Percentiles rank a stretch among this genome's conserved stretches.
Evolutionary conservation across 192 early-diverging fungal species (phyloP).

Genomic region (Radiomyces spectabilis): DNA sequence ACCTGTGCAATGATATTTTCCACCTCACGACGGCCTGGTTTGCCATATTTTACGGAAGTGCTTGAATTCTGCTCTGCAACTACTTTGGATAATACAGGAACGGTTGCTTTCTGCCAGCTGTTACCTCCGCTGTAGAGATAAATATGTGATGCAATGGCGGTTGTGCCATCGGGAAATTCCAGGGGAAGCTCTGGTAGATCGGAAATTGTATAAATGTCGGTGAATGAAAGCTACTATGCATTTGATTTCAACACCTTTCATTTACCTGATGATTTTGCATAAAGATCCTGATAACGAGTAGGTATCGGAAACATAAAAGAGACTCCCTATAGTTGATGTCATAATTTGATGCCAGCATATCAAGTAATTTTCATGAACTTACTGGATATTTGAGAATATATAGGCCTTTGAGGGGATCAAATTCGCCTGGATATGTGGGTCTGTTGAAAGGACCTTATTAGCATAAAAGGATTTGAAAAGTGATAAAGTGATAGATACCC

Average conservation of each 20-base stretch:
- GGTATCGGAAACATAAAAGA: conserved; percentile 70
- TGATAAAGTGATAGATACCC: conserved; percentile 33
- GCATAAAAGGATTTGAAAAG: not conserved
- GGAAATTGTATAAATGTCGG: no score
- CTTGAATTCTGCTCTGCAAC: conserved; percentile 22
- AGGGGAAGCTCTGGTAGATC: conserved; percentile 49
- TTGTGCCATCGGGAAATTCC: conserved; percentile 67
- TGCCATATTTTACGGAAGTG: conserved; percentile 25
- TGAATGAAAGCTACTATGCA: not conserved
- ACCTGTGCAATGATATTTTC: conserved; percentile 46
- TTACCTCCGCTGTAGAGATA: conserved; percentile 49
- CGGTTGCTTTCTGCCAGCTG: conserved; percentile 38
- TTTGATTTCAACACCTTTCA: no score
- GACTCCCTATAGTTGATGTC: conserved; percentile 38
- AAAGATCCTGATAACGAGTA: conserved; percentile 39
- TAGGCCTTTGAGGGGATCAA: conserved; percentile 35
- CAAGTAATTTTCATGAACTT: conserved; percentile 14
- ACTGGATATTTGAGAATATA: conserved; percentile 69
- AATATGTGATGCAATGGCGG: conserved; percentile 55
- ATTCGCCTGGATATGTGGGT: conserved; percentile 56
- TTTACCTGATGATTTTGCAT: conserved; percentile 41
- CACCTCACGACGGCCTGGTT: conserved; percentile 28
- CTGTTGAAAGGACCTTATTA: conserved; percentile 15
- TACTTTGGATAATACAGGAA: conserved; percentile 28
- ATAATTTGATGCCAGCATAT: not conserved